These are phyloP conservation scores for Pilasporangium apinafurcum DNA, from an alignment of 352 stramenopile species.

Conservation along the genomic window DNA sequence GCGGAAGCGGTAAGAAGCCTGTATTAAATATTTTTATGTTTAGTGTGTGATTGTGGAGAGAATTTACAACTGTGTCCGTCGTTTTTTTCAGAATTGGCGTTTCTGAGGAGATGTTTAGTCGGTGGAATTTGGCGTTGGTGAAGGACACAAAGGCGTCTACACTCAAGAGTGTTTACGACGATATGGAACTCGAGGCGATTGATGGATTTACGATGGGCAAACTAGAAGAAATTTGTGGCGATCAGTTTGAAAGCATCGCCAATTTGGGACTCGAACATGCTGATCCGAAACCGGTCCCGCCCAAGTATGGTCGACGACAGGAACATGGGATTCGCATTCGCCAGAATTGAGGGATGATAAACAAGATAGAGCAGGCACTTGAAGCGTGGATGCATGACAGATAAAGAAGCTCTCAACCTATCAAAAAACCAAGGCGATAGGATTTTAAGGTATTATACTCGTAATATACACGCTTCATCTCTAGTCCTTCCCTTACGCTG, in stretches of 20 bases:
- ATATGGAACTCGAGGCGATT: conserved; percentile 50
- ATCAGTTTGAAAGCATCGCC: conserved; percentile 41
- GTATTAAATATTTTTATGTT: no score
- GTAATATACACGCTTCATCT: conserved; percentile 18
- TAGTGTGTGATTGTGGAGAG: conserved; percentile 8
- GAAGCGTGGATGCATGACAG: not conserved
- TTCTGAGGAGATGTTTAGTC: conserved; percentile 50
- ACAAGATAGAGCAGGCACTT: not conserved
- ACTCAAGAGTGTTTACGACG: conserved; percentile 42
- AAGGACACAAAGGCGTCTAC: conserved; percentile 72
- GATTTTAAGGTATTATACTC: conserved; percentile 13
- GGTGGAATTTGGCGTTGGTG: conserved; percentile 70
- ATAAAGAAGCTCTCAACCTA: not conserved
- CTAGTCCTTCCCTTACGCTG: no score
- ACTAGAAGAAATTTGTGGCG: conserved; percentile 51
- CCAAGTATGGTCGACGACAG: conserved; percentile 38
- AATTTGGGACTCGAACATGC: conserved; percentile 71
- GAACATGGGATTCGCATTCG: conserved; percentile 85
- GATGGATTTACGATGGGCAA: conserved; percentile 51
- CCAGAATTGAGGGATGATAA: conserved; percentile 30
- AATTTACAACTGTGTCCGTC: no score
- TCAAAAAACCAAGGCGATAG: no score
- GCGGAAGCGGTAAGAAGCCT: no score
- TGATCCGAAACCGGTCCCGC: conserved; percentile 30
- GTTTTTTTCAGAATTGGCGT: conserved; percentile 59